Base-by-base conservation (phyloP, 768 basidiomycete genomes). In the Cystofilobasidium macerans region DNA sequence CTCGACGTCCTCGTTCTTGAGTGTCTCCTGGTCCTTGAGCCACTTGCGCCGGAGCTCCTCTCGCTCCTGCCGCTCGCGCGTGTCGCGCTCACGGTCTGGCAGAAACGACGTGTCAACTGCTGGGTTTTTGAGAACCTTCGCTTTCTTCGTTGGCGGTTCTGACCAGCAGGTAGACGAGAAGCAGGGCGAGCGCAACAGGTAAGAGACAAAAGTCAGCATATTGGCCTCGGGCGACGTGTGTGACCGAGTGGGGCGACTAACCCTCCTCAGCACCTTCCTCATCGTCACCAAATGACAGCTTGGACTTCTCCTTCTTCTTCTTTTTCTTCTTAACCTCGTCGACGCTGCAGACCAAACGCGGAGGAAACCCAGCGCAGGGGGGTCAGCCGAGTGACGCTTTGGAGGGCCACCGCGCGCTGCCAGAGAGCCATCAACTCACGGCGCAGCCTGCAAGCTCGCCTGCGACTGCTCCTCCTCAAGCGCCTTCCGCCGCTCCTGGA, bases 41-140 rank as follows among this genome's bases (percentile, higher is more conserved):
- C 93, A 99, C 75, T 95, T 85, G 67, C 90, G 81, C 2, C 95
- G 81, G 45, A 99, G 80, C 58, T 87, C 82, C 74, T 99, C 95
- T 43, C 94, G 81, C 75, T 92, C 86, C 67, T 82, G 82, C 20
- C 93, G 83, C 75, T 99, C 95, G 11, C 84, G 83, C 74, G 93
- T 92, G 73, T 99, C 95, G 14, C 95, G 86, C 28, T 93, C 91
- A n/a, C 95, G 84, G 76, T 99, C 95, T 0, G 95, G 95, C 11
- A 99, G 81, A 78, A 99, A 99, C 1, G 93, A 97, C 0, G 95
- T 99, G 73, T 98, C 95, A 35, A 98, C 95, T 51, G 86, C 81
- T 0, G 95, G 95, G 71, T 98, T 97, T 80, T 99, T 98, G 75
- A 86, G 84, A 47, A 93, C 83, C 75, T 88, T 91, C 66, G 82